phyloP scores from a whole-genome alignment of 1,284 basidiomycete species.

The Fomitiporia mediterranea region DNA sequence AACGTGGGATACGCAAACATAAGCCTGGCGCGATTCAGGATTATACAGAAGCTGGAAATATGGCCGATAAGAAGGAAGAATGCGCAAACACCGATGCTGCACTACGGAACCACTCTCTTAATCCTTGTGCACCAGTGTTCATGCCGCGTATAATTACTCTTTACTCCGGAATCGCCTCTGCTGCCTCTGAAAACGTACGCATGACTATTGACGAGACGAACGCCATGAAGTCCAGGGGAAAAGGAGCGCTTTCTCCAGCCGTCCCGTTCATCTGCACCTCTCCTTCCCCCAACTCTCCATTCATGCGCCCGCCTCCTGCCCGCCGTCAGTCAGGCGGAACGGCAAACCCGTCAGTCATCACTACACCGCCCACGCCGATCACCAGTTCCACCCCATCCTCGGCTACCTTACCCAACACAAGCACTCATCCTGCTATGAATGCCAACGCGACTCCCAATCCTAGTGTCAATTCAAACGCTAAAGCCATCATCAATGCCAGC shows the following conservation, averaged over 20 bases:
- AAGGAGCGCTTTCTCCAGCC: neutral
- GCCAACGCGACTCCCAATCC: neutral
- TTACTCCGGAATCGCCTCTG: neutral
- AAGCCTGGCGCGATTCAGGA: too few species aligned
- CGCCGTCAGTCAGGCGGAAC: constrained; percentile 7
- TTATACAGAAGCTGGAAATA: neutral
- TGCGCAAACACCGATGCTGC: neutral
- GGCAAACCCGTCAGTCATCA: neutral
- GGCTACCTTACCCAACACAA: too few species aligned
- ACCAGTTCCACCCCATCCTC: neutral
- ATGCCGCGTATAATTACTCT: neutral
- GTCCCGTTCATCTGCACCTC: constrained; percentile 9
- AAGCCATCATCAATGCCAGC: neutral
- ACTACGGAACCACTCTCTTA: neutral
- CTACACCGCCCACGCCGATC: neutral
- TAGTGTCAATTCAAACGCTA: too few species aligned
- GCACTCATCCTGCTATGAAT: neutral
- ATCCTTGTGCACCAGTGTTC: constrained; percentile 12
- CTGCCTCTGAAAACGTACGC: neutral
- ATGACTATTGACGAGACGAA: neutral
- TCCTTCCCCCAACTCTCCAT: constrained; percentile 12
- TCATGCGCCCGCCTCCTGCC: constrained; percentile 5
- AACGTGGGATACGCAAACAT: neutral
- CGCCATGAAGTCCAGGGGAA: neutral
- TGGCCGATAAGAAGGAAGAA: neutral